Evolutionary conservation across 2,329 filamentous ascomycete genomes (phyloP).

Genomic region (Chalaropsis thielavioides): DNA sequence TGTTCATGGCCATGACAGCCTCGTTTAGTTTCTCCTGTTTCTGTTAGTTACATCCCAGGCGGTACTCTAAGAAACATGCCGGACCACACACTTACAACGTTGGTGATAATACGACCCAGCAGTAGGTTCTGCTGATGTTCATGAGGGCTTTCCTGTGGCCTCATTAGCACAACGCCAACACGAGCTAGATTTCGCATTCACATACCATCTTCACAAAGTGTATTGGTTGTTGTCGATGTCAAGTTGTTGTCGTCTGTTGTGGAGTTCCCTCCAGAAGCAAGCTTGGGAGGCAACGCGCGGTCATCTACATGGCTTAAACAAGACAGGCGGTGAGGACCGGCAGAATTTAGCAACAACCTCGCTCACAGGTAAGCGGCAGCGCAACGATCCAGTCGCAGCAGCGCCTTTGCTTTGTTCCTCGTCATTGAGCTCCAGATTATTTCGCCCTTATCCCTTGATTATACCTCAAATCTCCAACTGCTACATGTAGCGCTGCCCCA

Average conservation of each 20-base stretch:
- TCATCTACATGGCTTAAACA: background rate
- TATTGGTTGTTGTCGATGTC: background rate
- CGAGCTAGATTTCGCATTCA: background rate
- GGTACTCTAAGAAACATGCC: background rate
- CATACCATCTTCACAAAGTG: background rate
- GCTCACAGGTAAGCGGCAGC: background rate
- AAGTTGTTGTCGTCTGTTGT: background rate
- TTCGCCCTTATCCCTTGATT: background rate
- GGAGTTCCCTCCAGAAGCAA: background rate
- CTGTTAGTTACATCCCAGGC: conserved; percentile 15
- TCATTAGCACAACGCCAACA: background rate
- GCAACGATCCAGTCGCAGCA: background rate
- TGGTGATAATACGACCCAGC: conserved; percentile 88
- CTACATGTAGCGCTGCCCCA: background rate
- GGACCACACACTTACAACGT: conserved; percentile 55
- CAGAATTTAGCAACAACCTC: conserved; percentile 12
- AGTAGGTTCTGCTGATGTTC: conserved; percentile 93
- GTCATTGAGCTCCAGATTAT: background rate
- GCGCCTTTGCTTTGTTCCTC: background rate
- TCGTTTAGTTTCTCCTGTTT: conserved; percentile 91
- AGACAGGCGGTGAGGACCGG: conserved; percentile 17
- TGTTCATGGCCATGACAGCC: conserved; percentile 83
- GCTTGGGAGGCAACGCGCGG: background rate
- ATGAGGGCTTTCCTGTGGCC: conserved; percentile 70
- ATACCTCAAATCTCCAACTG: background rate